Percentiles rank a stretch among this genome's conserved stretches.
phyloP scores from a whole-genome alignment of 805 yeast species.

The Zygotorulaspora danielsina region DNA sequence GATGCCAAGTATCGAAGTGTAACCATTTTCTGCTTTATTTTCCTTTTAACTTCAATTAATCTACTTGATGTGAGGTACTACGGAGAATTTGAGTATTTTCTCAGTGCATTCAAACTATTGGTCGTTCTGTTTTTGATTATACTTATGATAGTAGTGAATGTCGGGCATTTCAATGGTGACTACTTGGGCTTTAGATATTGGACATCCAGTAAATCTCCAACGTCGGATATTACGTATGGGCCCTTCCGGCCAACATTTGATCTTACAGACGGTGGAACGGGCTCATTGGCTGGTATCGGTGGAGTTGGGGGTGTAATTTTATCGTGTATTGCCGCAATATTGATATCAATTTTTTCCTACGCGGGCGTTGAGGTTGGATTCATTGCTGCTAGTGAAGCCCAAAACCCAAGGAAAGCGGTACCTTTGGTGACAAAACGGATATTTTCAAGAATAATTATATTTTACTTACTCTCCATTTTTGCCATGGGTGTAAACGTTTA shows the following conservation, averaged over 20 bases:
- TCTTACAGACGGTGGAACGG: constrained; percentile 51
- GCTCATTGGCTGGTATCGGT: constrained; percentile 50
- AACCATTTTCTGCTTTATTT: constrained; percentile 55
- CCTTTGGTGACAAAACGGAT: constrained; percentile 58
- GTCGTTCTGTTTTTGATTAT: constrained; percentile 50
- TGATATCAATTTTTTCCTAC: constrained; percentile 65
- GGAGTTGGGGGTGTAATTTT: constrained; percentile 57
- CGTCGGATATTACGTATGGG: constrained; percentile 50
- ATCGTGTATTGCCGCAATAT: constrained; percentile 53
- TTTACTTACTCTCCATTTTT: constrained; percentile 60
- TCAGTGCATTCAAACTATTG: constrained; percentile 55
- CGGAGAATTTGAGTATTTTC: constrained; percentile 67
- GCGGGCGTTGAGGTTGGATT: constrained; percentile 67
- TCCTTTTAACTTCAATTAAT: constrained; percentile 46
- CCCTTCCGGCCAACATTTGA: constrained; percentile 68
- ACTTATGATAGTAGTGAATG: constrained; percentile 57
- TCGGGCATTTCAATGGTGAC: constrained; percentile 48
- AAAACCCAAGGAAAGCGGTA: constrained; percentile 39
- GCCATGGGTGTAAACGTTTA: constrained; percentile 65
- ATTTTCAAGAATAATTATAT: constrained; percentile 51
- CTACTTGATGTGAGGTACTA: constrained; percentile 64
- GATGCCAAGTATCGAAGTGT: constrained; percentile 46
- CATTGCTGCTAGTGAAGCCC: constrained; percentile 42
- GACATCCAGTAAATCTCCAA: constrained; percentile 45
- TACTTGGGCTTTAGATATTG: constrained; percentile 63